Evolutionary conservation across 306 rosid species (phyloP).

Genomic region (Neltuma alba): DNA sequence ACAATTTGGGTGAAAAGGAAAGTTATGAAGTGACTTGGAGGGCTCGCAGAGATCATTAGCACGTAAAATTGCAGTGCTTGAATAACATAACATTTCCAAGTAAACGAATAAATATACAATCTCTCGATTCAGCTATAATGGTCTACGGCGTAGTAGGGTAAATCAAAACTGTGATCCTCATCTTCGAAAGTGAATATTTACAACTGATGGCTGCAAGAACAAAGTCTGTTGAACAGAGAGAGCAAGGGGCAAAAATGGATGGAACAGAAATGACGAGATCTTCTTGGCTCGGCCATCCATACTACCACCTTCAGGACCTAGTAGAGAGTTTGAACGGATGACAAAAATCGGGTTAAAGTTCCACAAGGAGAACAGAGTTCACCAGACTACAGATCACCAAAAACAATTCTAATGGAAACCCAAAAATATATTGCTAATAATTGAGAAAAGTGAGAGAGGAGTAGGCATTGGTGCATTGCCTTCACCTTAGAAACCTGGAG

Average conservation of each 20-base stretch:
- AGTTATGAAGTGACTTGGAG: neutral
- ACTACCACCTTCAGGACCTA: conserved; percentile 93
- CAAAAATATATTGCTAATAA: neutral
- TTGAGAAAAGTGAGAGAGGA: neutral
- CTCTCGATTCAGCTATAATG: conserved; percentile 32
- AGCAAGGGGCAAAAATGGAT: conserved; percentile 89
- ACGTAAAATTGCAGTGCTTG: neutral
- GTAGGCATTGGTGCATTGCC: neutral
- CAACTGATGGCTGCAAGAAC: conserved; percentile 75
- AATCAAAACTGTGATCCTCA: conserved; percentile 39
- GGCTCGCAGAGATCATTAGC: conserved; percentile 12
- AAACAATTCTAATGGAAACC: conserved; percentile 5
- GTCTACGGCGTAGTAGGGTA: conserved; percentile 9
- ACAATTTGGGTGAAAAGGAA: neutral
- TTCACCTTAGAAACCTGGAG: neutral
- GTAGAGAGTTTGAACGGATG: conserved; percentile 26
- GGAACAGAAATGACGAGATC: conserved; percentile 83
- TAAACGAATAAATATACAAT: conserved; percentile 26
- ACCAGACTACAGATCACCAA: neutral
- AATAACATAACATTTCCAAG: conserved; percentile 16
- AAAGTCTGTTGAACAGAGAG: conserved; percentile 83
- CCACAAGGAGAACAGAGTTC: conserved; percentile 24
- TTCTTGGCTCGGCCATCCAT: conserved; percentile 78
- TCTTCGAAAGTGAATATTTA: conserved; percentile 91
- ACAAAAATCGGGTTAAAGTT: conserved; percentile 12